Conservation (phyloP, 805 yeast species). For the Danielia reshetovae region DNA sequence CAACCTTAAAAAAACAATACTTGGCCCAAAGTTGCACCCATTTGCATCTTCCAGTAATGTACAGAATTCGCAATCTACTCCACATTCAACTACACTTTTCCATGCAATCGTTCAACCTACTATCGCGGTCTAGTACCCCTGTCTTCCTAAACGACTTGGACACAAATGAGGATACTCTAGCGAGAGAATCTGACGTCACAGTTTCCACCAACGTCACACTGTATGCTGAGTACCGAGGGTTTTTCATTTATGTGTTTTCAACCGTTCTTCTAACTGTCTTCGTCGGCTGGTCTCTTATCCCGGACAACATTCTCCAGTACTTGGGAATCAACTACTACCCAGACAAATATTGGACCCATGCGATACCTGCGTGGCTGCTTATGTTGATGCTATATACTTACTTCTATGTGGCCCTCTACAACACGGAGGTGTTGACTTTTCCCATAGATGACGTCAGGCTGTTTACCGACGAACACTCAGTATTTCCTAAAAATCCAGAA, state of each 20-base stretch:
- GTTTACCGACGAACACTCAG: conserved; percentile 64
- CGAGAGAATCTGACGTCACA: conserved; percentile 63
- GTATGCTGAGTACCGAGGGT: conserved; percentile 82
- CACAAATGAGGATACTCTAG: conserved; percentile 43
- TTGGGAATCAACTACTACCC: conserved; percentile 72
- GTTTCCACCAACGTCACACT: conserved; percentile 52
- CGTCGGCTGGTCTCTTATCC: conserved; percentile 72
- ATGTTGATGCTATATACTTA: conserved; percentile 72
- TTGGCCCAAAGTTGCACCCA: too few relatives aligned
- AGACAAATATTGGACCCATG: conserved; percentile 87
- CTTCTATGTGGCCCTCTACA: conserved; percentile 65
- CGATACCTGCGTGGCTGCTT: conserved; percentile 67
- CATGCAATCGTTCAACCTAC: background rate
- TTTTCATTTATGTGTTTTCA: conserved; percentile 71
- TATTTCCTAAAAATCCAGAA: conserved; percentile 20
- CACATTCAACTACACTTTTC: background rate
- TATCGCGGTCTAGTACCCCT: conserved; percentile 1
- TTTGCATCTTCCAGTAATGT: too few relatives aligned
- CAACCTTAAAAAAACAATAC: too few relatives aligned
- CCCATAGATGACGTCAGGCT: conserved; percentile 56
- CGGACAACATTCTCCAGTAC: conserved; percentile 49
- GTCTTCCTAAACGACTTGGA: background rate
- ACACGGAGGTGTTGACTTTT: conserved; percentile 69
- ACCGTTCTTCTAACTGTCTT: conserved; percentile 51
- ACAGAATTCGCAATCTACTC: too few relatives aligned